phyloP scores from a whole-genome alignment of 2,329 filamentous ascomycete species.

The Talaromyces sp. region DNA sequence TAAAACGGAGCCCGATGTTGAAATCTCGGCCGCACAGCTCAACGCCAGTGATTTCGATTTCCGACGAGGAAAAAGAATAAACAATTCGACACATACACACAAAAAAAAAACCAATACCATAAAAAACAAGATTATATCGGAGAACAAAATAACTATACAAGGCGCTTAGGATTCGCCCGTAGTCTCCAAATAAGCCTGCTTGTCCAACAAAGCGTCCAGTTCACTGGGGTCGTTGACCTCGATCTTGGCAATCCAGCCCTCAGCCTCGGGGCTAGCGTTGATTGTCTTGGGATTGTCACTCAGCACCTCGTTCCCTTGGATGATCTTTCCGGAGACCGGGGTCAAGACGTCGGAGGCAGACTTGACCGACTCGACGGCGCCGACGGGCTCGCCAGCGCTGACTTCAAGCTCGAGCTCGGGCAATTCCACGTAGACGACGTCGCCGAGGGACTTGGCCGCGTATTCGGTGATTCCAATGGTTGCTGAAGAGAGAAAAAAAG shows the following conservation, averaged over 20 bases:
- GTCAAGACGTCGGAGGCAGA: constrained; percentile 96
- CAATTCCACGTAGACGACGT: constrained; percentile 96
- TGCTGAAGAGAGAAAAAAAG: constrained; percentile 34
- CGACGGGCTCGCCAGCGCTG: constrained; percentile 74
- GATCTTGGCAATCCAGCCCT: constrained; percentile 92
- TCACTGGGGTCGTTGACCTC: constrained; percentile 67
- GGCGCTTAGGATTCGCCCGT: constrained; percentile 55
- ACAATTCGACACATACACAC: background rate
- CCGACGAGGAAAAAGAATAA: background rate
- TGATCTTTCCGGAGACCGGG: constrained; percentile 73
- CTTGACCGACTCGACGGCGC: constrained; percentile 97
- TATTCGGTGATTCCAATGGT: constrained; percentile 83
- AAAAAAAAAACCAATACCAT: background rate
- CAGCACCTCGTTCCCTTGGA: constrained; percentile 67
- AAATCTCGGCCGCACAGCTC: background rate
- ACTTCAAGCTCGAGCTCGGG: constrained; percentile 68
- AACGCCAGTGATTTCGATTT: background rate
- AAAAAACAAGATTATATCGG: background rate
- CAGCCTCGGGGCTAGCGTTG: constrained; percentile 84
- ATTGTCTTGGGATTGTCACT: constrained; percentile 83
- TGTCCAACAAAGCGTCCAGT: constrained; percentile 72
- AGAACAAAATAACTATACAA: background rate
- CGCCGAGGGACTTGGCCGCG: constrained; percentile 86
- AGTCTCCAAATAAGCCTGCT: constrained; percentile 65
- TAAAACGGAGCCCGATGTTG: background rate